Conservation (phyloP, 805 yeast species). For the Candida broadrunensis region DNA sequence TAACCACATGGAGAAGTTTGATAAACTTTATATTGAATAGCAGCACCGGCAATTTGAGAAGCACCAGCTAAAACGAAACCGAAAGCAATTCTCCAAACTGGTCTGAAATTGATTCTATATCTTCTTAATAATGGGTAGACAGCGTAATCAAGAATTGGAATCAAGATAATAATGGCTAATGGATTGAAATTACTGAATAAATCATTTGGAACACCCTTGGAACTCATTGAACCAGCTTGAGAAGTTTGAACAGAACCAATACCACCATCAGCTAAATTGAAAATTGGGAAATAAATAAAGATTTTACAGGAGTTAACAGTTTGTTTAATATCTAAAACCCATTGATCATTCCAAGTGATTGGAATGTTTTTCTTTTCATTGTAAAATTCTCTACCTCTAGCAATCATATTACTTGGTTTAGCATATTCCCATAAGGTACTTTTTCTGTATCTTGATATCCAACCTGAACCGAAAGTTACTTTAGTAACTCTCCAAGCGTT, state of each 20-base stretch:
- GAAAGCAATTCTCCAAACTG: slow-evolving; percentile 42
- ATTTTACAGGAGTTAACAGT: slow-evolving; percentile 45
- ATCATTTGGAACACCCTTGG: slow-evolving; percentile 55
- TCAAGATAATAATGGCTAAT: slow-evolving; percentile 48
- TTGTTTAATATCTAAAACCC: slow-evolving; percentile 44
- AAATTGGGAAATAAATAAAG: slow-evolving; percentile 40
- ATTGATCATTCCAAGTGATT: slow-evolving; percentile 42
- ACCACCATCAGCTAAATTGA: slow-evolving; percentile 45
- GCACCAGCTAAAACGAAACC: slow-evolving; percentile 48
- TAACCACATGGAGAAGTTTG: slow-evolving; percentile 51
- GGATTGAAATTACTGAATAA: slow-evolving; percentile 54
- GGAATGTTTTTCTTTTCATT: slow-evolving; percentile 30
- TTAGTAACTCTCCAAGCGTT: slow-evolving; percentile 39
- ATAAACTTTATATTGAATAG: slow-evolving; percentile 48
- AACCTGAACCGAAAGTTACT: slow-evolving; percentile 42
- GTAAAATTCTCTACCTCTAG: slow-evolving; percentile 38
- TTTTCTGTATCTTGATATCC: slow-evolving; percentile 36
- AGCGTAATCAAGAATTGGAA: slow-evolving; percentile 48
- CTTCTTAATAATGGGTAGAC: slow-evolving; percentile 49
- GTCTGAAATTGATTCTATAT: slow-evolving; percentile 36
- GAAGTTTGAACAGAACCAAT: slow-evolving; percentile 48
- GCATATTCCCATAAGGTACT: slow-evolving; percentile 50
- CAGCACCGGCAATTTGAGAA: slow-evolving; percentile 49
- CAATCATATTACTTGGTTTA: slow-evolving; percentile 41
- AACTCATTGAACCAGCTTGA: slow-evolving; percentile 53